Evolutionary conservation across 2,329 filamentous ascomycete species (phyloP).

Genomic region (Nemania serpens): DNA sequence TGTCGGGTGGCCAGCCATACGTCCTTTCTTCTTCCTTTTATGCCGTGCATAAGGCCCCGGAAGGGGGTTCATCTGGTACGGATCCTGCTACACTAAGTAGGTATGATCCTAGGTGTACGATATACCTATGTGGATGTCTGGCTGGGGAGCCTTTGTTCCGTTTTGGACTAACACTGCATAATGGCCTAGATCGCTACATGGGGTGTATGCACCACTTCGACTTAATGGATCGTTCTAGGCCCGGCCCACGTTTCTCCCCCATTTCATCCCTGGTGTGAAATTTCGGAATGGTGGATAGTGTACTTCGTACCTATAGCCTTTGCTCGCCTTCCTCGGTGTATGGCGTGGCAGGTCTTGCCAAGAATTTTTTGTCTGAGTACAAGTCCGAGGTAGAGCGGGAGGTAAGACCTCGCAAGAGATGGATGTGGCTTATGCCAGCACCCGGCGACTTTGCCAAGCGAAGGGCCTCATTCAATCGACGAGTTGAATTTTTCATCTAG

Average conservation of each 20-base stretch:
- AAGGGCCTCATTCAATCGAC: not conserved
- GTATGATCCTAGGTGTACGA: conserved; percentile 23
- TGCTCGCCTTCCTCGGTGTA: conserved; percentile 16
- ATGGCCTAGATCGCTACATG: conserved; percentile 24
- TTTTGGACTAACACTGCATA: conserved; percentile 30
- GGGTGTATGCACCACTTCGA: conserved; percentile 22
- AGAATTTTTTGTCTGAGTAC: conserved; percentile 1
- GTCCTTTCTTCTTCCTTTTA: not conserved
- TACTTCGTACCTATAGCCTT: not conserved
- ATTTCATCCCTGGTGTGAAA: conserved; percentile 14
- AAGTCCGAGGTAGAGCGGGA: not conserved
- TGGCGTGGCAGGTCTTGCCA: conserved; percentile 4
- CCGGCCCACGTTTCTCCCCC: conserved; percentile 21
- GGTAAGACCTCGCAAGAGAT: conserved; percentile 1
- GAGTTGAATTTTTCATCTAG: not conserved
- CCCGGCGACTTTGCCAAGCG: not conserved
- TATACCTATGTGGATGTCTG: conserved; percentile 3
- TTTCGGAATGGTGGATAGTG: conserved; percentile 15
- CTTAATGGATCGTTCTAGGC: conserved; percentile 28
- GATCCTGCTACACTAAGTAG: not conserved
- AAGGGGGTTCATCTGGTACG: conserved; percentile 20
- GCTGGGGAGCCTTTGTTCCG: conserved; percentile 17
- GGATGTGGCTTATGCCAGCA: conserved; percentile 16
- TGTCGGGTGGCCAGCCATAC: not conserved
- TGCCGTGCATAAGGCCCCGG: conserved; percentile 14